Evolutionary conservation across 768 basidiomycete species (phyloP).

Genomic region (Glaciozyma martinii): DNA sequence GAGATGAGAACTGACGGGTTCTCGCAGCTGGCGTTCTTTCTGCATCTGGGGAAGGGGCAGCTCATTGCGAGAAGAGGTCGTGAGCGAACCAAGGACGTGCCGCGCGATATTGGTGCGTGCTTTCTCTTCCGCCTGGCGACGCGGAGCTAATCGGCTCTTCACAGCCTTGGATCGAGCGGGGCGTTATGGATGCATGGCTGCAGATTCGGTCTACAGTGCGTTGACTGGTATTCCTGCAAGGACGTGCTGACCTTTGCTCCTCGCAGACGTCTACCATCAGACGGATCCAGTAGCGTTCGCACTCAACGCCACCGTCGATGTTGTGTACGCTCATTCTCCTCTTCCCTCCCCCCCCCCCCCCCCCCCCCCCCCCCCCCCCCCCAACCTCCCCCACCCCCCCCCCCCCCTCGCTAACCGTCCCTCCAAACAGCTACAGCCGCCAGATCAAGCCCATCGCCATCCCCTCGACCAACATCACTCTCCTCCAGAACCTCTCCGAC

Average conservation of each 20-base stretch:
- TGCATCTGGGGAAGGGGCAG: conserved; percentile 31
- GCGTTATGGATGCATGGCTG: conserved; percentile 26
- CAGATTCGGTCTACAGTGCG: conserved; percentile 23
- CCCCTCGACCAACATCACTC: conserved; percentile 25
- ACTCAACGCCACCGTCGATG: conserved; percentile 32
- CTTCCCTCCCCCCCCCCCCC: too few species aligned
- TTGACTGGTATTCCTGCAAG: neutral
- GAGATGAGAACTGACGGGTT: neutral
- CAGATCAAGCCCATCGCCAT: conserved; percentile 33
- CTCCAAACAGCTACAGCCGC: conserved; percentile 21
- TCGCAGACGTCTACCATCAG: conserved; percentile 25
- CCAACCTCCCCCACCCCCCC: neutral
- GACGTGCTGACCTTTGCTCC: too few species aligned
- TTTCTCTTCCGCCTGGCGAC: neutral
- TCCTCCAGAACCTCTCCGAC: conserved; percentile 28
- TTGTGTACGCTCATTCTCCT: neutral
- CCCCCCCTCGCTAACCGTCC: neutral
- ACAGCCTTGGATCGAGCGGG: conserved; percentile 28
- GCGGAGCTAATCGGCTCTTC: neutral
- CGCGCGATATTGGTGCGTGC: conserved; percentile 20
- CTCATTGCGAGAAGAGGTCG: conserved; percentile 31
- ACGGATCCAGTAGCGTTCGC: conserved; percentile 32
- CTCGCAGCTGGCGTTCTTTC: conserved; percentile 26
- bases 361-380: too few species aligned
- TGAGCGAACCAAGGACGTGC: conserved; percentile 24